Conservation (phyloP, 176 grass and related monocot species). For the Bonia amplexicaulis region DNA sequence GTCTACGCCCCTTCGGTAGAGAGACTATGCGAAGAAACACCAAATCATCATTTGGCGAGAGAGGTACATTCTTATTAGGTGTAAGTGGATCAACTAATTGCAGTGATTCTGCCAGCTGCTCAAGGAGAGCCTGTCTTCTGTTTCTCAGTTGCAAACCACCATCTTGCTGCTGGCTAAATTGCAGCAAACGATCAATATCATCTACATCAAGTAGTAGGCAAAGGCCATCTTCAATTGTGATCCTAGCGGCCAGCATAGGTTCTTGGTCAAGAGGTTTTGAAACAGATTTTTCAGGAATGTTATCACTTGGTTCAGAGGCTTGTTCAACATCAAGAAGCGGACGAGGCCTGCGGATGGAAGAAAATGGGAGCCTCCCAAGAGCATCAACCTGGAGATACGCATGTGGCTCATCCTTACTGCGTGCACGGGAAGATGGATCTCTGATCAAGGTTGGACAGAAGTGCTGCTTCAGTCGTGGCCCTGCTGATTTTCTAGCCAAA, state of each 20-base stretch:
- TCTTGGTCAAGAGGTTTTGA: slow-evolving; percentile 74
- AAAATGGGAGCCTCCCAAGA: slow-evolving; percentile 77
- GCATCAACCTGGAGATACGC: slow-evolving; percentile 84
- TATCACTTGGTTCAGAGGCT: slow-evolving; percentile 30
- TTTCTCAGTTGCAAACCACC: slow-evolving; percentile 60
- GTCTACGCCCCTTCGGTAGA: slow-evolving; percentile 72
- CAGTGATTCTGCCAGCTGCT: slow-evolving; percentile 67
- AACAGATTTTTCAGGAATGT: slow-evolving; percentile 42
- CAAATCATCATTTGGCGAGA: slow-evolving; percentile 61
- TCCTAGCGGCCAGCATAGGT: slow-evolving; percentile 77
- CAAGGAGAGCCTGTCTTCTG: slow-evolving; percentile 56
- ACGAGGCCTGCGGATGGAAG: slow-evolving; percentile 70
- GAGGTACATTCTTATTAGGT: slow-evolving; percentile 33
- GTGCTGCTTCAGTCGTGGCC: slow-evolving; percentile 57
- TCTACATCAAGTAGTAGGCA: slow-evolving; percentile 76
- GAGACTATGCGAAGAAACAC: slow-evolving; percentile 72
- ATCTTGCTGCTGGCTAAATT: slow-evolving; percentile 72
- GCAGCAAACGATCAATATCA: slow-evolving; percentile 66
- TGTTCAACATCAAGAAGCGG: slow-evolving; percentile 82
- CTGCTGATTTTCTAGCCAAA: slow-evolving; percentile 59
- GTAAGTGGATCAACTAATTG: slow-evolving; percentile 76
- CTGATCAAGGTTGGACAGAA: slow-evolving; percentile 71
- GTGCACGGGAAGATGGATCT: slow-evolving; percentile 44
- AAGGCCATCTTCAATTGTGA: slow-evolving; percentile 75
- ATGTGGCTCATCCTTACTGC: slow-evolving; percentile 69